These are phyloP conservation scores for Amoebophrya sp. DNA, from an alignment of 169 alveolate species.

Conservation along the genomic window DNA sequence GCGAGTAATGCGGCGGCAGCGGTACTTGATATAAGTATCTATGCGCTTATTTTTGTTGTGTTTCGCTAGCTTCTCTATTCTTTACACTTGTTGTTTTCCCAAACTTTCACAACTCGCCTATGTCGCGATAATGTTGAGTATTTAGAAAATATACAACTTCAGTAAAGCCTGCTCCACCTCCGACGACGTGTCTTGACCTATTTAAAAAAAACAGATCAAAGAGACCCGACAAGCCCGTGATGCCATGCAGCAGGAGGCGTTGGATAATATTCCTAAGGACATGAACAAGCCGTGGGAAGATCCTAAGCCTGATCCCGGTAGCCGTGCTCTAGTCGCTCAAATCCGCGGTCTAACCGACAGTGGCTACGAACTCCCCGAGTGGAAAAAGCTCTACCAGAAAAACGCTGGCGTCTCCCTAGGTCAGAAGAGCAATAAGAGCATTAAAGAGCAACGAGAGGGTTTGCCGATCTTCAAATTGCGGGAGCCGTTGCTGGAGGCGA, in stretches of 20 bases:
- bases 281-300: slow-evolving; percentile 79
- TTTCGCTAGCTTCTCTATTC: no score
- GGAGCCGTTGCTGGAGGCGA: slow-evolving; percentile 80
- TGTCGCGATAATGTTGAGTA: no score
- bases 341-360: background rate
- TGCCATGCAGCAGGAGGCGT: background rate
- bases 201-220: no score
- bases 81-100: no score
- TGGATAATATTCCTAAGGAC: slow-evolving; percentile 52
- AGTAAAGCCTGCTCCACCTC: no score
- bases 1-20: background rate
- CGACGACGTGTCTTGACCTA: no score
- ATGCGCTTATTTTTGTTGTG: no score
- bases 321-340: slow-evolving; percentile 61
- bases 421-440: slow-evolving; percentile 52
- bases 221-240: background rate
- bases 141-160: no score
- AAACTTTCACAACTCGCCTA: no score
- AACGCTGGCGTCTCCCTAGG: slow-evolving; percentile 65
- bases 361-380: slow-evolving; percentile 73
- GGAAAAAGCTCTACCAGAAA: slow-evolving; percentile 71
- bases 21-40: no score
- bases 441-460: slow-evolving; percentile 72
- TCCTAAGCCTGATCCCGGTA: slow-evolving; percentile 82
- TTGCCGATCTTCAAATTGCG: slow-evolving; percentile 90